Base-by-base conservation (phyloP, 192 early-diverging fungal species). In the Gaertneriomyces sp. region DNA sequence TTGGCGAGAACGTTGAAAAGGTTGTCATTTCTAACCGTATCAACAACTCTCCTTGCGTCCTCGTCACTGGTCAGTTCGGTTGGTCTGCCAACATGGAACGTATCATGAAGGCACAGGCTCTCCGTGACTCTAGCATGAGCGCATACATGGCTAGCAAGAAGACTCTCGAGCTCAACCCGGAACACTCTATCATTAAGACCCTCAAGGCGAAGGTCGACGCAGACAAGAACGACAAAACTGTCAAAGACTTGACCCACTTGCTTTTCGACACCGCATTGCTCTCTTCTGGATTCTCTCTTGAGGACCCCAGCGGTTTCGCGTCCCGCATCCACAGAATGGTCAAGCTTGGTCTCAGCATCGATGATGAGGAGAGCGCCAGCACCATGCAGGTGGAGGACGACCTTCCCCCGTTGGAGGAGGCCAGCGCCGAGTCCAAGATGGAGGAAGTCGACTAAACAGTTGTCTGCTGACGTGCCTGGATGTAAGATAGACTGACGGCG, bases 1-100 rank as follows among this genome's bases (percentile, higher is more conserved):
- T 99, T 53, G 95, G 95, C 74, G 98, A 98, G 77, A 93, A 92
- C 85, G 95, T 99, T 71, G 91, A 93, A 83, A 91, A 90, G 86
- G 94, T 94, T 66, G 75, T 88, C 38, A 76, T 96, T 73, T 96
- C 98, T 61, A 94, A 95, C 89, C 89, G 93, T 82, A 93, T 99
- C 74, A 83, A 88, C 67, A 92, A 94, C 84, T 96, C 94, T 45
- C 98, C 98, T 52, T 98, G 96, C 85, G 95, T 96, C 58, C 88
- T 99, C 73, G 90, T 96, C 76, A 98, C 98, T 64, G 94, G 94
- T 68, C 94, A 98, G 80, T 96, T 90, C 74, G 97, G 95, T 63
- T 99, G 96, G 96, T 96, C 96, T 46, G 96, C 95, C 72, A 99
- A 98, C 91, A 98, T 99, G 95, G 98, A 99, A 85, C 94, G 98